Percentiles rank a stretch among this genome's conserved stretches.
Evolutionary conservation across 1,284 basidiomycete genomes (phyloP).

Genomic region (Boletus smithii): DNA sequence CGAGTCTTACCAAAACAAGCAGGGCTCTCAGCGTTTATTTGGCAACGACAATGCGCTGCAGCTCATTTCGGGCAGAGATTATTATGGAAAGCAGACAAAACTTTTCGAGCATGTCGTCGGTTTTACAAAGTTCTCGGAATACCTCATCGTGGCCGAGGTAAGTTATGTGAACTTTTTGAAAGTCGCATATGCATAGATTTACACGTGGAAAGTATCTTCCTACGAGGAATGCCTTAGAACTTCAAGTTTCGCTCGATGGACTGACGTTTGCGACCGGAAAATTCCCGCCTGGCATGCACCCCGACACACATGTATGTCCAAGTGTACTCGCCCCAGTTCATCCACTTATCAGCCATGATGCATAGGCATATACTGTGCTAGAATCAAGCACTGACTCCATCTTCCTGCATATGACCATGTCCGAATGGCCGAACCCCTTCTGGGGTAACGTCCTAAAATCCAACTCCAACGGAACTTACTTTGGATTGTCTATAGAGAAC

Average conservation of each 20-base stretch:
- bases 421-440: constrained; percentile 65
- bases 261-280: constrained; percentile 77
- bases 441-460: constrained; percentile 96
- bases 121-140: constrained; percentile 96
- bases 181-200: background rate
- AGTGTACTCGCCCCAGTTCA: background rate
- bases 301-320: constrained; percentile 75
- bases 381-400: constrained; percentile 92
- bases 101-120: constrained; percentile 89
- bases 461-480: constrained; percentile 98
- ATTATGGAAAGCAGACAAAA: constrained; percentile 68
- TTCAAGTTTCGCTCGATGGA: constrained; percentile 93
- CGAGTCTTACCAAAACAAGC: constrained; percentile 84
- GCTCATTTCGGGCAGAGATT: constrained; percentile 76
- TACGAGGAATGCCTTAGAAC: constrained; percentile 58
- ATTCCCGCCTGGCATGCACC: constrained; percentile 88
- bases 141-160: constrained; percentile 91
- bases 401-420: constrained; percentile 95
- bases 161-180: constrained; percentile 18
- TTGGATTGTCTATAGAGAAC: constrained; percentile 78
- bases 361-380: constrained; percentile 86
- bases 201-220: constrained; percentile 52
- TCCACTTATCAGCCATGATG: constrained; percentile 1
- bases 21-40: constrained; percentile 70
- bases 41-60: constrained; percentile 67